Evolutionary conservation across 768 basidiomycete genomes (phyloP), one percentile per base, ranked within the genome.

Genomic region (Ephemerocybe angulata): DNA sequence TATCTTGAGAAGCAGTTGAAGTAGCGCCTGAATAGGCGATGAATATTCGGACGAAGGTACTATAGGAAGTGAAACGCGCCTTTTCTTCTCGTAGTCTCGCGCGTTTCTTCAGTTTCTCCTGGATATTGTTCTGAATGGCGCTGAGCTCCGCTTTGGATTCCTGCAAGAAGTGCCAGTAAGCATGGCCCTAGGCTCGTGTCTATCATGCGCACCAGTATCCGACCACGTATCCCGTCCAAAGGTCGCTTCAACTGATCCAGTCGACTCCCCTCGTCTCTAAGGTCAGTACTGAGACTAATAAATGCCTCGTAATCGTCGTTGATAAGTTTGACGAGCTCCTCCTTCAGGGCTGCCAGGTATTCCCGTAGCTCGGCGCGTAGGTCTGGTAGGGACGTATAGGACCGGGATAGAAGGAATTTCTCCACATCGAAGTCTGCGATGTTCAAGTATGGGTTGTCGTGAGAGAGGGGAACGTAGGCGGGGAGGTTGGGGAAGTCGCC

Each of bases 251-350:
- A 66, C 55, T 80, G 74, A 55, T 80, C 77, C 61, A 96, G 67
- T 59, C 92, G 77, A 35, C 77, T 75, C 2, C 90, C 88, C 70
- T 98, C 95, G 41, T 88, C 93, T 60, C 86, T 81, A 59, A 98
- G 68, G 63, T 98, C 93, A 3, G 95, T 94, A 59, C 95, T 95
- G 28, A 99, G 77, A 62, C 90, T 93, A 63, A 98, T 96, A 67
- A 98, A 99, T 13, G 94, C 94, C 68, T 94, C 94, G 65, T 98
- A 99, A 72, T 98, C 97, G 62, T 93, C 88, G 70, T 99, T 98
- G 67, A 98, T 97, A 64, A 98, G 84, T 63, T 86, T 86, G 28
- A 98, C 93, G 31, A 99, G 80, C 67, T 97, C 96, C 67, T 95
- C 92, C 69, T 96, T 93, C 59, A 99, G 72, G 10, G 79, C 74